phyloP scores from a whole-genome alignment of 768 basidiomycete species.

The Agrocybe praecox region DNA sequence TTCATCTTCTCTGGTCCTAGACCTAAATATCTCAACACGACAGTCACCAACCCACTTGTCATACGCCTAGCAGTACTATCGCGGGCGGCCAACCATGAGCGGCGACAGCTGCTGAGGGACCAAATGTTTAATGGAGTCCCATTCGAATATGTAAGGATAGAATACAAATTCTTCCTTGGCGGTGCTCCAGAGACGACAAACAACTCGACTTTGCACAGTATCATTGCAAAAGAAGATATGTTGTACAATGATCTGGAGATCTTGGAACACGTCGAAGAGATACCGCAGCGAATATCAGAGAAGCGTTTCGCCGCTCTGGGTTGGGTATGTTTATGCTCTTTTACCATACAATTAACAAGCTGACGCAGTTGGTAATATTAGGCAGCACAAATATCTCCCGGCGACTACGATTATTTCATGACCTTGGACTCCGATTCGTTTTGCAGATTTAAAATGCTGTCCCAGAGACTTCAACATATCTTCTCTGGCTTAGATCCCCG shows the following conservation, averaged over 20 bases:
- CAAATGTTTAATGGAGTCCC: neutral
- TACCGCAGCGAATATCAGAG: constrained; percentile 10
- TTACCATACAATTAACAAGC: neutral
- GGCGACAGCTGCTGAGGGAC: neutral
- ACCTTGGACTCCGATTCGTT: constrained; percentile 10
- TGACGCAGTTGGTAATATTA: neutral
- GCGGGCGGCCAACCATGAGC: neutral
- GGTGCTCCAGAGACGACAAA: neutral
- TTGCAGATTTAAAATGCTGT: constrained; percentile 3
- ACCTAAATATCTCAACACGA: neutral
- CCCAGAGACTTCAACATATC: neutral
- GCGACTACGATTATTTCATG: constrained; percentile 8
- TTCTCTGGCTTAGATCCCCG: neutral
- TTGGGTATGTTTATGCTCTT: constrained; percentile 1
- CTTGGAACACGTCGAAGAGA: constrained; percentile 1
- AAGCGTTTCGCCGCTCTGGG: constrained; percentile 11
- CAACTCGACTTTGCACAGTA: neutral
- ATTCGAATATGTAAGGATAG: neutral
- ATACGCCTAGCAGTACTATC: neutral
- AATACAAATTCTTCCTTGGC: neutral
- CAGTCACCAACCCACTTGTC: neutral
- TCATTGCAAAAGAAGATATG: neutral
- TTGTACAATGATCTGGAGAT: constrained; percentile 1
- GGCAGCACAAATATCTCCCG: neutral
- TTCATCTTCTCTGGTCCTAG: neutral